Conservation (phyloP, 371 early-diverging fungal species). For the Actinomortierella wolfii region DNA sequence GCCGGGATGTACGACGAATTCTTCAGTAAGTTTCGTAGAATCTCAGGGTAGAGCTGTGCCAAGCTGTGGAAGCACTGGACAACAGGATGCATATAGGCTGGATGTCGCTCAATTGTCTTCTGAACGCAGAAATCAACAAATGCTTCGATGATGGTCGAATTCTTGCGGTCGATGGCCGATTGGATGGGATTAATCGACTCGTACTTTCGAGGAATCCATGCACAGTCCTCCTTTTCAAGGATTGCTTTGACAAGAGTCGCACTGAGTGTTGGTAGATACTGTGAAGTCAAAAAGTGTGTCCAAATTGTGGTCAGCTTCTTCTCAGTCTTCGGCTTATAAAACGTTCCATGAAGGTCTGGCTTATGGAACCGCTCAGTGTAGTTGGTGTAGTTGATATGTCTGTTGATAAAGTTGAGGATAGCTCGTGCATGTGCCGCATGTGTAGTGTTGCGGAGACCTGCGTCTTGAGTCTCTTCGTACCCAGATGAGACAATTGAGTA, state of each 20-base stretch:
- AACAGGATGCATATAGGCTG: conserved; percentile 39
- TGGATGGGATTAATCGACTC: conserved; percentile 31
- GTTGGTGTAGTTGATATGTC: too few species aligned
- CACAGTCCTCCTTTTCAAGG: conserved; percentile 27
- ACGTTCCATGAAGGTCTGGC: too few species aligned
- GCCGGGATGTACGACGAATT: conserved; percentile 40
- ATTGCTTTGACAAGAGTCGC: conserved; percentile 22
- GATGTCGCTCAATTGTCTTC: conserved; percentile 39
- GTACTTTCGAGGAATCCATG: conserved; percentile 45
- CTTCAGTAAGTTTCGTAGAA: conserved; percentile 35
- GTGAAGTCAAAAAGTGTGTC: too few species aligned
- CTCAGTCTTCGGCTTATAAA: too few species aligned
- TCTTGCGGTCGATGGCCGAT: conserved; percentile 37
- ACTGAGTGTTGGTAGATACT: too few species aligned
- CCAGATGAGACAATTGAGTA: too few species aligned
- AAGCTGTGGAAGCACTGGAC: conserved; percentile 40
- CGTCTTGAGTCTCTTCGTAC: too few species aligned
- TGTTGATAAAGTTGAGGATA: too few species aligned
- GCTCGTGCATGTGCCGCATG: too few species aligned
- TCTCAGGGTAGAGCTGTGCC: conserved; percentile 26
- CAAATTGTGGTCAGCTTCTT: too few species aligned
- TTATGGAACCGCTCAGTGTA: too few species aligned
- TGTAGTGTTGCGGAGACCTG: too few species aligned
- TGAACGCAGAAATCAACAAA: conserved; percentile 42
- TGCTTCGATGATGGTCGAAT: conserved; percentile 22